phyloP scores from a whole-genome alignment of 257 asterid species.

The Nicotiana paniculata region DNA sequence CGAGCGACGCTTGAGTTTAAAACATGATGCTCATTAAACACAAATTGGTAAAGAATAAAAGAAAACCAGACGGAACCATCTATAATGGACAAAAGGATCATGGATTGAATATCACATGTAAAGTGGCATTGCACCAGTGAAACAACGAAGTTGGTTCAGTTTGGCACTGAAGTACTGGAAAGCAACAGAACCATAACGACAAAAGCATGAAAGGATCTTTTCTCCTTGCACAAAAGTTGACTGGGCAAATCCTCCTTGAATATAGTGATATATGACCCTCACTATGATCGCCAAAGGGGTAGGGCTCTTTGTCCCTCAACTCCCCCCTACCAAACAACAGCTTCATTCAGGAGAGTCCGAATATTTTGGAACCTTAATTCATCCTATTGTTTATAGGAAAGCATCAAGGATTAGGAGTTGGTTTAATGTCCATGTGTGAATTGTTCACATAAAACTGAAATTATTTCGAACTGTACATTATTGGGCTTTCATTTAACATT shows the following conservation, averaged over 20 bases:
- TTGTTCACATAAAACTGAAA: not conserved
- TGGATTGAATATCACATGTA: not conserved
- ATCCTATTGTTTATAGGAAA: not conserved
- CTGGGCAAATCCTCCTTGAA: too few species aligned
- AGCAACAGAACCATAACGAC: too few species aligned
- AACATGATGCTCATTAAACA: not conserved
- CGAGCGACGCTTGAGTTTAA: not conserved
- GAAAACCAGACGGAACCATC: not conserved
- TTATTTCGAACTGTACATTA: not conserved
- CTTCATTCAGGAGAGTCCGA: not conserved
- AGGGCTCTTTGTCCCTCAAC: too few species aligned
- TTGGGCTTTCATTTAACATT: not conserved
- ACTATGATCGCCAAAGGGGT: too few species aligned
- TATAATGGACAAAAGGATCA: not conserved
- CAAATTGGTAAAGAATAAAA: not conserved
- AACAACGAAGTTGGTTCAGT: too few species aligned
- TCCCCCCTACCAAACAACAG: not conserved
- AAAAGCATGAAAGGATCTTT: too few species aligned
- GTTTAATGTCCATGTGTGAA: not conserved
- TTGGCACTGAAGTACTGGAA: too few species aligned
- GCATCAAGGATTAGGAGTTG: not conserved
- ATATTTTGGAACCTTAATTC: not conserved
- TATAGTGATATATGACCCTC: too few species aligned
- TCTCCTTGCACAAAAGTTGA: too few species aligned
- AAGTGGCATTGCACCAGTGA: not conserved